Evolutionary conservation across 2,329 filamentous ascomycete species (phyloP).

Genomic region (Cryphonectria parasitica): DNA sequence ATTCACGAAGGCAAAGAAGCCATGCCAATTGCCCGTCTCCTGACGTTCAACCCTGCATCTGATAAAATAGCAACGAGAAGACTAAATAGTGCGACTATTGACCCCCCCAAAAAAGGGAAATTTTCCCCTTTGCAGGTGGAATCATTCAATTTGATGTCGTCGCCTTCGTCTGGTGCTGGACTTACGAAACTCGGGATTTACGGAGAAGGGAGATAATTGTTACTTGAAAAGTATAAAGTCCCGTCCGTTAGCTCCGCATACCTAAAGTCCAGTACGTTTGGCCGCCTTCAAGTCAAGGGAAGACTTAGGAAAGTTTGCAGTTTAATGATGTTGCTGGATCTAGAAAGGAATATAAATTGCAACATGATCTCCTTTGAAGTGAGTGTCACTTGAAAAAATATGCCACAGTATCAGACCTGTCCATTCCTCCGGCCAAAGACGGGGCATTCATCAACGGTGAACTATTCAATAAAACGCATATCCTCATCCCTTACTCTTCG

Average conservation of each 20-base stretch:
- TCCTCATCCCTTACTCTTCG: not conserved
- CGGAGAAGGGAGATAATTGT: not conserved
- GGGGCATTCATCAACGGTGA: not conserved
- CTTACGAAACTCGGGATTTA: conserved; percentile 1
- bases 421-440: not conserved
- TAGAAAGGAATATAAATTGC: not conserved
- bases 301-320: not conserved
- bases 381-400: not conserved
- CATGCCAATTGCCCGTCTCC: not conserved
- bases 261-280: not conserved
- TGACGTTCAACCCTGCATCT: not conserved
- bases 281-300: not conserved
- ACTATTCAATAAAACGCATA: not conserved
- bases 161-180: not conserved
- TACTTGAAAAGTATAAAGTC: not conserved
- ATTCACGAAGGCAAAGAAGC: not conserved
- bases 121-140: not conserved
- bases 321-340: not conserved
- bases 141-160: not conserved
- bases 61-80: not conserved
- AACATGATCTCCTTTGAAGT: not conserved
- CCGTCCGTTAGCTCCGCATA: not conserved
- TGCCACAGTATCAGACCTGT: not conserved
- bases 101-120: not conserved
- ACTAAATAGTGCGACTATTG: not conserved